A percentile compares a stretch with the other conserved stretches of the same genome.
These are phyloP conservation scores for Fusarium sp. DNA, from an alignment of 2,329 filamentous ascomycete genomes.

Conservation along the genomic window DNA sequence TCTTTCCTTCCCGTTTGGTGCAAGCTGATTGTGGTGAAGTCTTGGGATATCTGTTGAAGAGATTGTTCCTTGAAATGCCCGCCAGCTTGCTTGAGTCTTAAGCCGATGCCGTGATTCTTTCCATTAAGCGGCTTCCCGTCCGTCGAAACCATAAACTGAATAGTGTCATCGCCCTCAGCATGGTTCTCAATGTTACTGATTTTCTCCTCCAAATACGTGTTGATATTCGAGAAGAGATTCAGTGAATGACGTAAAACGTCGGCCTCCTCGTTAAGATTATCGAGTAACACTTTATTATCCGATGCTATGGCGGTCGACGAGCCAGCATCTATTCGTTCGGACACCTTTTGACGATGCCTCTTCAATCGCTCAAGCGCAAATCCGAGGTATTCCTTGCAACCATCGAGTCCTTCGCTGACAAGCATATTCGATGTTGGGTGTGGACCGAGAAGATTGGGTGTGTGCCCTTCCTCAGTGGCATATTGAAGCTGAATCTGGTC, in stretches of 20 bases:
- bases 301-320: background rate
- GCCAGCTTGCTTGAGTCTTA: slow-evolving; percentile 29
- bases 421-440: slow-evolving; percentile 1
- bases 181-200: slow-evolving; percentile 39
- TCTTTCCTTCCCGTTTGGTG: background rate
- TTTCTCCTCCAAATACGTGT: slow-evolving; percentile 22
- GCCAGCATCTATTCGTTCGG: background rate
- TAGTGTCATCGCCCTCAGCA: slow-evolving; percentile 35
- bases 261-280: background rate
- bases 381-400: background rate
- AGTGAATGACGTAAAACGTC: background rate
- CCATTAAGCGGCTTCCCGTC: slow-evolving; percentile 36
- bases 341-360: background rate
- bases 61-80: slow-evolving; percentile 36
- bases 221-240: slow-evolving; percentile 21
- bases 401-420: background rate
- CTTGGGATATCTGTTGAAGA: slow-evolving; percentile 34
- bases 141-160: slow-evolving; percentile 39
- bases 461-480: background rate
- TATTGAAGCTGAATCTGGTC: slow-evolving; percentile 27
- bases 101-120: slow-evolving; percentile 35
- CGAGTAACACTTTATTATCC: background rate
- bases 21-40: slow-evolving; percentile 6
- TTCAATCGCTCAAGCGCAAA: background rate
- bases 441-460: background rate